Base-by-base conservation (phyloP, 306 rosid genomes). In the Cicer judaicum region DNA sequence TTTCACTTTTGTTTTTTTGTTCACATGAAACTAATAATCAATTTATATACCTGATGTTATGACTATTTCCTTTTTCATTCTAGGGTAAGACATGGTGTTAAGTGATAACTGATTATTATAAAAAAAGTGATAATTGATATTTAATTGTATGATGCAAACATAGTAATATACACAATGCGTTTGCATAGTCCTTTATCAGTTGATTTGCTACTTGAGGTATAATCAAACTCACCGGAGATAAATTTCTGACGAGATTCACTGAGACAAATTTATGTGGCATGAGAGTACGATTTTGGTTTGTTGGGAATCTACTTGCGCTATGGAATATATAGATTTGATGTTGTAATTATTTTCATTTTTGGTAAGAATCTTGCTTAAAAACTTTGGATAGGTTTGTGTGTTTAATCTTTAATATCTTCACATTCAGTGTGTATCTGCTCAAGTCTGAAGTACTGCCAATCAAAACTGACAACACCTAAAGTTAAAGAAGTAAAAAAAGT, bases 341-440 rank as follows among this genome's bases (percentile, higher is more conserved):
- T 40, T 14, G 54, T 78, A 63, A 12, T 52, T 62, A 47, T 78
- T 42, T 50, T 38, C 53, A 44, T 76, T 62, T 70, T 69, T 10
- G 48, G 47, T 69, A 49, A 48, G 50, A 43, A 24, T 54, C 44
- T 40, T 42, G 53, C 57, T 34, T 64, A 53, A 40, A 73, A 80
- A 44, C 42, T 60, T 50, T 40, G 50, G 10, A n/a, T 8, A 54
- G 16, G 21, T 8, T 71, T 29, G 5, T 38, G 16, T 19, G 62
- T 56, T 41, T 54, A 34, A 52, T 68, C 57, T 60, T 74, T 15
- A 53, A 60, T 76, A 70, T 63, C 34, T 53, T 62, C 12, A 15
- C 42, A 38, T 64, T 64, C 52, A 18, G 49, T 21, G 29, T 40
- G 34, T 75, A 19, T 65, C 44, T 14, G 71, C 46, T 56, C 68